phyloP scores from a whole-genome alignment of 768 basidiomycete species.

The Collybiopsis luxurians region DNA sequence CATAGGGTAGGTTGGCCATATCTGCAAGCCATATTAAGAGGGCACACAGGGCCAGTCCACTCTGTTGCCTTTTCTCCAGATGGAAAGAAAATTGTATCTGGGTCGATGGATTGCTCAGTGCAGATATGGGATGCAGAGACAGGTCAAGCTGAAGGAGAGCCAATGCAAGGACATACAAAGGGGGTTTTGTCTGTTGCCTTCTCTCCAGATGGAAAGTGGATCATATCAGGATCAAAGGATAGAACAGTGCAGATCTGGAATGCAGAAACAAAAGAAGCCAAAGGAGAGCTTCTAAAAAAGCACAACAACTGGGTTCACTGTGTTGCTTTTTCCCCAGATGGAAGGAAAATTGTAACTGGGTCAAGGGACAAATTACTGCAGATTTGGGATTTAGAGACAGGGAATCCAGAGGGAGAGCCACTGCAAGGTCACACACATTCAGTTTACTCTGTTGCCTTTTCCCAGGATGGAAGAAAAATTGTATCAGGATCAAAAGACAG shows the following conservation, averaged over 20 bases:
- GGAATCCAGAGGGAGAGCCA: conserved; percentile 15
- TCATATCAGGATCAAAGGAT: conserved; percentile 10
- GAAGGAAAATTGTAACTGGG: conserved; percentile 47
- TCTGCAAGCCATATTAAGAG: not conserved
- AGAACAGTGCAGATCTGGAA: not conserved
- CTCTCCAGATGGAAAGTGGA: conserved; percentile 9
- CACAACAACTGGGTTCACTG: too few species aligned
- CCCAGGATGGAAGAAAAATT: conserved; percentile 8
- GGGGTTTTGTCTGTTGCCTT: conserved; percentile 3
- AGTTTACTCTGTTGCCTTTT: conserved; percentile 7
- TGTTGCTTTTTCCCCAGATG: conserved; percentile 47
- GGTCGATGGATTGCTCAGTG: conserved; percentile 51
- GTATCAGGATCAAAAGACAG: conserved; percentile 7
- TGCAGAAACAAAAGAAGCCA: not conserved
- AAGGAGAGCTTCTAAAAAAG: too few species aligned
- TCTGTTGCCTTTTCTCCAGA: conserved; percentile 46
- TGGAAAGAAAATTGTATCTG: conserved; percentile 48
- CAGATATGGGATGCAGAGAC: conserved; percentile 49
- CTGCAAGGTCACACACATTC: conserved; percentile 6
- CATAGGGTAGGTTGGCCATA: not conserved
- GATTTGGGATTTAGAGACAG: conserved; percentile 48
- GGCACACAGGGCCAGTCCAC: conserved; percentile 12
- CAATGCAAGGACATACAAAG: conserved; percentile 9
- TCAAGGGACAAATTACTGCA: conserved; percentile 52
- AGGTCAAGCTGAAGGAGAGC: conserved; percentile 20